These are phyloP conservation scores for Vitis amurensis DNA, from an alignment of 164 flowering plant genomes.

Conservation along the genomic window DNA sequence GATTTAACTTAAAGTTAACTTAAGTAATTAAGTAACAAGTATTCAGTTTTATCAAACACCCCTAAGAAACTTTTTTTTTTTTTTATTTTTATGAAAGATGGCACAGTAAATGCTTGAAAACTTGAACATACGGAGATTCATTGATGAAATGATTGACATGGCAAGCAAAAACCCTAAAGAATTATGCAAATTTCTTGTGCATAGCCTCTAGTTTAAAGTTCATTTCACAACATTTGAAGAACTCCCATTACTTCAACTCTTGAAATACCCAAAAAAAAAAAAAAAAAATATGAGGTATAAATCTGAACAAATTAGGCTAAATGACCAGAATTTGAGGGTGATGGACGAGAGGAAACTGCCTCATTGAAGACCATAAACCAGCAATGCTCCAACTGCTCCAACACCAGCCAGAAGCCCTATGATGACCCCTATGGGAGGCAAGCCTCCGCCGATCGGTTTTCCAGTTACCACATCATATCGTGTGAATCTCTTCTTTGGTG, in stretches of 20 bases:
- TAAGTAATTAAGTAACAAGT: too few relatives aligned
- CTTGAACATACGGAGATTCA: neutral
- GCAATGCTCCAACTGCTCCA: slow-evolving; percentile 85
- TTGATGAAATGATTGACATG: neutral
- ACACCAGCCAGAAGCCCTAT: slow-evolving; percentile 75
- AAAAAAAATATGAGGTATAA: neutral
- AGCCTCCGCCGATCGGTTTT: slow-evolving; percentile 78
- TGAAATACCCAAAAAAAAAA: neutral
- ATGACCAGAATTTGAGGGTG: too few relatives aligned
- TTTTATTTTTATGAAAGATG: too few relatives aligned
- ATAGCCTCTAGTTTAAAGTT: neutral
- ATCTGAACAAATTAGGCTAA: neutral
- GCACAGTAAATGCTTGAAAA: too few relatives aligned
- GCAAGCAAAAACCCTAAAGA: neutral
- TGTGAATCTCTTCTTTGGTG: slow-evolving; percentile 96
- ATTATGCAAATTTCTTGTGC: neutral
- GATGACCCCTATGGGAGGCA: slow-evolving; percentile 89
- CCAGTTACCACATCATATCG: slow-evolving; percentile 78
- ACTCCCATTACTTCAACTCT: neutral
- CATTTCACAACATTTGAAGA: neutral
- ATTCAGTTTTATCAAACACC: too few relatives aligned
- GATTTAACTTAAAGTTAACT: too few relatives aligned
- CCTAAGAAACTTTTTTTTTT: too few relatives aligned
- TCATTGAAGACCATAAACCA: slow-evolving; percentile 92
- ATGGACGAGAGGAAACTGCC: neutral